phyloP scores from a whole-genome alignment of 139 green algal genomes.

The Chlorella sp. region DNA sequence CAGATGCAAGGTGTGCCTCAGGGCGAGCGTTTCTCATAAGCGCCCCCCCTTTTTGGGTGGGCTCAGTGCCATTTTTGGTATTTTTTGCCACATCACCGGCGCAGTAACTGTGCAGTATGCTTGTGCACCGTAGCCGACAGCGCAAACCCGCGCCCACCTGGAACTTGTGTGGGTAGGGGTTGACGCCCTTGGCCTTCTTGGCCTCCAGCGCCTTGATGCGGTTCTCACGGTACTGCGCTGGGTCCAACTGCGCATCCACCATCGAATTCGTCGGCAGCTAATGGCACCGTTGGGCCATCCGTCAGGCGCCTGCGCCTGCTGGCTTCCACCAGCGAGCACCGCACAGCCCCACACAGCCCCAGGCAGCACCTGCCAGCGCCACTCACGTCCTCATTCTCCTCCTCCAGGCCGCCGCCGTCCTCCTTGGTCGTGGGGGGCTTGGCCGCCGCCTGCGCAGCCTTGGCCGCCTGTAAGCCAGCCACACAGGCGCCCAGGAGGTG shows the following conservation, averaged over 20 bases:
- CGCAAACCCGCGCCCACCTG: slow-evolving; percentile 34
- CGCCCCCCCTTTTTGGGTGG: no score
- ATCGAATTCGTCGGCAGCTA: no score
- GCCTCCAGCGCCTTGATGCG: slow-evolving; percentile 59
- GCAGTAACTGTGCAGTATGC: no score
- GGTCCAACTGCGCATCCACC: slow-evolving; percentile 62
- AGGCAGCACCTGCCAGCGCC: not conserved
- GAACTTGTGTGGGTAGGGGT: slow-evolving; percentile 99
- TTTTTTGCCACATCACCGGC: no score
- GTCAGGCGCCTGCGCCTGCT: no score
- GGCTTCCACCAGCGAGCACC: no score
- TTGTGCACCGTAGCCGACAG: not conserved
- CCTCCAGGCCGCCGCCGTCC: slow-evolving; percentile 38
- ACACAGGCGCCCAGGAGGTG: no score
- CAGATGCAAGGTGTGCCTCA: no score
- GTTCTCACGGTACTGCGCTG: slow-evolving; percentile 89
- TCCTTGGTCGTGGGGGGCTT: slow-evolving; percentile 29
- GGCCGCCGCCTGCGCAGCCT: slow-evolving; percentile 51
- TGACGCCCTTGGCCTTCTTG: slow-evolving; percentile 72
- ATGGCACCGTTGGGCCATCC: no score
- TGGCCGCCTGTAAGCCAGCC: slow-evolving; percentile 65
- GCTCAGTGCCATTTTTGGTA: not conserved
- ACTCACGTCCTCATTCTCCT: slow-evolving; percentile 58
- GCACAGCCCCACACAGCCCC: no score
- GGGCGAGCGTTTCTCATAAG: no score